Conservation (phyloP, 768 basidiomycete genomes). For the Suillus cothurnatus region DNA sequence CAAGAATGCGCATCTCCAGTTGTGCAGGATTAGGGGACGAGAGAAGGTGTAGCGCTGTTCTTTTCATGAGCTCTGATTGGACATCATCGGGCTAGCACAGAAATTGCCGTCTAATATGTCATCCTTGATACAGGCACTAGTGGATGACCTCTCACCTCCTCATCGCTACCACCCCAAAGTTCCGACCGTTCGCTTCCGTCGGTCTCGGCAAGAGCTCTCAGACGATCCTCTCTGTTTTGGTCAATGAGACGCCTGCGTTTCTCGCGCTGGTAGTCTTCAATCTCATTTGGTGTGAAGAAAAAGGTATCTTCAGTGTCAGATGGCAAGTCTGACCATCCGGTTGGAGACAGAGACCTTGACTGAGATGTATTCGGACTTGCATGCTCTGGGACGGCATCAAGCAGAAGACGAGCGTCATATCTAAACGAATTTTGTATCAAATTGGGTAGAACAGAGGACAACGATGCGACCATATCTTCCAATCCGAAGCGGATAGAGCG, state of each 20-base stretch:
- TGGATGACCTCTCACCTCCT: conserved; percentile 51
- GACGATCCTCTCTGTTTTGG: conserved; percentile 60
- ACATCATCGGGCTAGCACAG: conserved; percentile 55
- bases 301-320: conserved; percentile 88
- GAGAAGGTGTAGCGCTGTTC: conserved; percentile 70
- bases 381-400: conserved; percentile 49
- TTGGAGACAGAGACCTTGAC: conserved; percentile 42
- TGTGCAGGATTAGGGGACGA: conserved; percentile 78
- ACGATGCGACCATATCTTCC: conserved; percentile 22
- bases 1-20: conserved; percentile 85
- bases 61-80: conserved; percentile 67
- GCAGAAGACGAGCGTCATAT: conserved; percentile 78
- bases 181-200: conserved; percentile 44
- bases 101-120: neutral
- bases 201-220: conserved; percentile 53
- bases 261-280: conserved; percentile 63
- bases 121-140: neutral
- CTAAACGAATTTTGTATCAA: conserved; percentile 43
- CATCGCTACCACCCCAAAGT: conserved; percentile 68
- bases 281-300: conserved; percentile 69
- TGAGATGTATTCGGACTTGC: conserved; percentile 3
- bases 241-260: conserved; percentile 70
- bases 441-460: conserved; percentile 14
- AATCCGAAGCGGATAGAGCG: neutral
- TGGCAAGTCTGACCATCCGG: conserved; percentile 83